Evolutionary conservation across 2,329 filamentous ascomycete genomes (phyloP), one percentile per base, ranked within the genome.

Genomic region (Pseudocercospora fuligena): DNA sequence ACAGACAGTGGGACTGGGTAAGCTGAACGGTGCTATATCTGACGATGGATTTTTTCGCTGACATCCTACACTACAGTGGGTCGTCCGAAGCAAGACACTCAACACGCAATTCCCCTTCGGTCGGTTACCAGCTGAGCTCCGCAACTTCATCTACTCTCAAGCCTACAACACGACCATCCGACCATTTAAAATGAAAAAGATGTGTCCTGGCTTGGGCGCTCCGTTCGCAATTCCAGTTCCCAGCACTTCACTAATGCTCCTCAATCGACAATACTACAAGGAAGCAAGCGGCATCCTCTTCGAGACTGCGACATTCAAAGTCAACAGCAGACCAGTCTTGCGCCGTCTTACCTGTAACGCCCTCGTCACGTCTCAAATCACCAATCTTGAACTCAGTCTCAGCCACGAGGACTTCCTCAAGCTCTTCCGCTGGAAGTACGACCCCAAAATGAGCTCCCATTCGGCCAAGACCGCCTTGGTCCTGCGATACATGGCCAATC

Each of bases 211-310:
- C 29, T 5, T 31, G 29, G 29, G 5, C 36, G n/a, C 9, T 27
- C 25, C 49, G 40, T 40, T 12, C 23, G 27, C 36, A 63, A 61
- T 25, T 16, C 47, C 19, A 21, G 27, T 40, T 12, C 58, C 46
- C 43, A 61, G 56, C 47, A 67, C 12, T 62, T 64, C 31, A 49
- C 31, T 76, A 2, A 64, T 76, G 14, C 58, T 40, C 11, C 19
- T 68, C 29, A 73, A 70, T 63, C 69, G 67, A 11, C 67, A 71
- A 23, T 16, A 74, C 8, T 49, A 70, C 46, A 4, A 46, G 14
- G 76, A 76, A 62, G 68, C 68, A 11, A 60, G 67, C 31, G 29
- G 70, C 6, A 47, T 73, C 12, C 67, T 76, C 29, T 73, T 66
- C 63, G 29, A 62, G 8, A 53, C 60, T 6, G 68, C 69, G 2